phyloP scores from a whole-genome alignment of 441 rosid species.

The Pelargonium citronellum region DNA sequence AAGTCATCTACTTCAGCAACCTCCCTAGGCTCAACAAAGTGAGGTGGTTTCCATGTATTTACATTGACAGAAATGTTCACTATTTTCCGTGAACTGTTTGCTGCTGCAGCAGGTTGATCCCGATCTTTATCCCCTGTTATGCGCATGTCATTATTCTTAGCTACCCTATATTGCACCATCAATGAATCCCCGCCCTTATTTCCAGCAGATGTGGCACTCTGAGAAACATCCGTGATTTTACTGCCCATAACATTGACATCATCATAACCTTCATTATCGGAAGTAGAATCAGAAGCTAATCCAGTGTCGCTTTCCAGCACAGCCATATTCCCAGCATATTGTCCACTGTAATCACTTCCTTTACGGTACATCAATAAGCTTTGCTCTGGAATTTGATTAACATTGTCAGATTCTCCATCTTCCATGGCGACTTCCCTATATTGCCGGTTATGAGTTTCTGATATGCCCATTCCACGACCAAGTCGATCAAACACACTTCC shows the following conservation, averaged over 20 bases:
- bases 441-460: conserved; percentile 30
- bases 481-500: conserved; percentile 89
- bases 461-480: conserved; percentile 40
- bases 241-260: conserved; percentile 31
- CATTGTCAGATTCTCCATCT: conserved; percentile 42
- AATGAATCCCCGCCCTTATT: conserved; percentile 35
- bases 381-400: conserved; percentile 31
- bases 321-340: conserved; percentile 29
- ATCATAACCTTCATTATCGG: conserved; percentile 43
- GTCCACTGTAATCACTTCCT: conserved; percentile 34
- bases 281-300: conserved; percentile 33
- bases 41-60: conserved; percentile 45
- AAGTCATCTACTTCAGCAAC: conserved; percentile 34
- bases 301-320: conserved; percentile 37
- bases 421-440: conserved; percentile 33
- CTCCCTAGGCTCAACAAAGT: conserved; percentile 35
- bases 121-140: conserved; percentile 27
- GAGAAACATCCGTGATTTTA: conserved; percentile 28
- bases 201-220: conserved; percentile 33
- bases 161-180: conserved; percentile 34
- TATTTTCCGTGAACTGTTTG: conserved; percentile 33
- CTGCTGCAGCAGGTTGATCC: conserved; percentile 32
- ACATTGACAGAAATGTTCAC: conserved; percentile 40
- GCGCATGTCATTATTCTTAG: conserved; percentile 29
- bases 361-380: conserved; percentile 27